Percentiles rank a stretch among this genome's conserved stretches.
phyloP scores from a whole-genome alignment of 768 basidiomycete species.

The Nidularia pulvinata region DNA sequence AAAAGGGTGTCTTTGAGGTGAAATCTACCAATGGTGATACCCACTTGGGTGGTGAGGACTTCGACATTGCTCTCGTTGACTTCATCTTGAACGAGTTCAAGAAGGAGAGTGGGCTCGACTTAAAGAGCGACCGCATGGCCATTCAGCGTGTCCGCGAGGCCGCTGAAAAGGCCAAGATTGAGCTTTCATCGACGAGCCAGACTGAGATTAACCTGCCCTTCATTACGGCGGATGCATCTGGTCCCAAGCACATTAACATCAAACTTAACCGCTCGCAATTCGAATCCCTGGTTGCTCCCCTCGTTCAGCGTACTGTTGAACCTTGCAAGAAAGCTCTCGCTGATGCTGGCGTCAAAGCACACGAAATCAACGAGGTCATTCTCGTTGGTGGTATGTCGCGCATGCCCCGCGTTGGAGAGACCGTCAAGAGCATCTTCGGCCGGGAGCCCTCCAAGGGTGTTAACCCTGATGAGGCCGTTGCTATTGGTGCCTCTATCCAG shows the following conservation, averaged over 20 bases:
- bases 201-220: constrained; percentile 98
- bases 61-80: constrained; percentile 89
- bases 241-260: constrained; percentile 96
- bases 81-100: constrained; percentile 91
- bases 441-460: constrained; percentile 98
- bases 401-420: constrained; percentile 95
- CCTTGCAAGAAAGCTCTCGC: constrained; percentile 97
- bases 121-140: constrained; percentile 89
- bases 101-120: constrained; percentile 85
- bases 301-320: constrained; percentile 89
- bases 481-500: constrained; percentile 97
- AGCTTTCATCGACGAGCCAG: constrained; percentile 91
- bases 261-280: constrained; percentile 90
- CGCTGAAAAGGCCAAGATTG: constrained; percentile 99
- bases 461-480: constrained; percentile 99
- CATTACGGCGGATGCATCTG: constrained; percentile 94
- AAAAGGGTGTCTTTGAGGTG: constrained; percentile 99
- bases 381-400: constrained; percentile 99
- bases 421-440: constrained; percentile 92
- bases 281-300: constrained; percentile 79
- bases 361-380: constrained; percentile 95
- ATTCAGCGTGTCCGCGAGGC: constrained; percentile 99
- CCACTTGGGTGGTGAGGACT: constrained; percentile 96
- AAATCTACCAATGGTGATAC: constrained; percentile 99
- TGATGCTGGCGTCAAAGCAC: constrained; percentile 92